A percentile compares a stretch with the other conserved stretches of the same genome.
These are phyloP conservation scores for Sugiyamaella marilandica DNA, from an alignment of 805 yeast genomes.

Conservation along the genomic window DNA sequence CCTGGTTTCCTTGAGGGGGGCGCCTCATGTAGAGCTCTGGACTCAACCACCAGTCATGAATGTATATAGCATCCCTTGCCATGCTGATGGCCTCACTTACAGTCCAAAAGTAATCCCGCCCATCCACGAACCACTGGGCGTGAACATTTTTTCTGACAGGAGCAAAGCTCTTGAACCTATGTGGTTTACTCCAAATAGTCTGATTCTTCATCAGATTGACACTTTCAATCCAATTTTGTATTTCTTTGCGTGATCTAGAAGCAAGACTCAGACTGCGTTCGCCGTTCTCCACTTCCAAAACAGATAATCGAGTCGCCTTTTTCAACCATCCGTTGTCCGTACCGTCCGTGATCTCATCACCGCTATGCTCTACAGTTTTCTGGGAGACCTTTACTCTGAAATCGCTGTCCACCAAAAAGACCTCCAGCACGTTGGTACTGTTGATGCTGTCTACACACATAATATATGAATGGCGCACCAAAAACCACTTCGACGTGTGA, in stretches of 20 bases:
- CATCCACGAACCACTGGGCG: slow-evolving; percentile 97
- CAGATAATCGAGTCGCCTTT: slow-evolving; percentile 11
- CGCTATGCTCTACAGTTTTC: slow-evolving; percentile 27
- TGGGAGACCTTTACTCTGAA: slow-evolving; percentile 43
- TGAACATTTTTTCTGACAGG: slow-evolving; percentile 80
- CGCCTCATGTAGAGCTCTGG: slow-evolving; percentile 92
- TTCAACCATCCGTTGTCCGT: slow-evolving; percentile 8
- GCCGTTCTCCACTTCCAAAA: slow-evolving; percentile 30
- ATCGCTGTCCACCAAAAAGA: slow-evolving; percentile 77
- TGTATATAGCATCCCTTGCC: slow-evolving; percentile 90
- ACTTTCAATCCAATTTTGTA: slow-evolving; percentile 77
- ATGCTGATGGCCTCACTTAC: slow-evolving; percentile 84
- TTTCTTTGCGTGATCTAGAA: slow-evolving; percentile 72
- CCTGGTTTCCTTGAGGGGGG: slow-evolving; percentile 93
- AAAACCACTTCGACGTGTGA: slow-evolving; percentile 88
- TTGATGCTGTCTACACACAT: slow-evolving; percentile 81
- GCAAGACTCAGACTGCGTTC: slow-evolving; percentile 45
- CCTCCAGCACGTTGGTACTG: slow-evolving; percentile 86
- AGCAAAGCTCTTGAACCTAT: slow-evolving; percentile 87
- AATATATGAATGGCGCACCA: slow-evolving; percentile 78
- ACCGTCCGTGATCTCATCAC: slow-evolving; percentile 20
- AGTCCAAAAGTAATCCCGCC: slow-evolving; percentile 95
- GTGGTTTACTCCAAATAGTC: slow-evolving; percentile 65
- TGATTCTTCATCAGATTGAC: slow-evolving; percentile 61
- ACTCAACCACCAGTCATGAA: slow-evolving; percentile 98